Evolutionary conservation across 768 basidiomycete genomes (phyloP).

Genomic region (Pulveroboletus sp.): DNA sequence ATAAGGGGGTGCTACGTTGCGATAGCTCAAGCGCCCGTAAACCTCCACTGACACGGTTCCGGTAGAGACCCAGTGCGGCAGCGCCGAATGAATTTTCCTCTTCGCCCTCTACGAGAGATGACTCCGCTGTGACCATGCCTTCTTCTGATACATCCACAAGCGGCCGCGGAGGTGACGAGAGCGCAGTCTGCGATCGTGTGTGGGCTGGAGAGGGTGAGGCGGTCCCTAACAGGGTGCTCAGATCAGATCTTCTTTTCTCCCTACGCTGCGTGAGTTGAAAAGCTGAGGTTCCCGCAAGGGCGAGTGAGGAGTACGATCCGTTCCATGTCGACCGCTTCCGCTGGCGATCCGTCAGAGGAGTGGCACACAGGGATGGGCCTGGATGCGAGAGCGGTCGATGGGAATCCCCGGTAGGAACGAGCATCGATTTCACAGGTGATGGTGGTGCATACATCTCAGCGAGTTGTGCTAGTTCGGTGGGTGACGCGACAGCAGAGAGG

Average conservation of each 20-base stretch:
- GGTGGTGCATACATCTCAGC: constrained; percentile 88
- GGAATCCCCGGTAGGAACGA: constrained; percentile 23
- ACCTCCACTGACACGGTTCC: constrained; percentile 46
- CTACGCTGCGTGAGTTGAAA: constrained; percentile 39
- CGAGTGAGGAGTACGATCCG: constrained; percentile 54
- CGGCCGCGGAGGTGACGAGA: constrained; percentile 30
- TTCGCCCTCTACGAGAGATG: constrained; percentile 17
- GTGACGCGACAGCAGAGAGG: constrained; percentile 69
- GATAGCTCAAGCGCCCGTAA: constrained; percentile 46
- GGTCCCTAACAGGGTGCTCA: constrained; percentile 42
- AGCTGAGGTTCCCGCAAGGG: constrained; percentile 41
- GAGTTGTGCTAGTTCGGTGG: constrained; percentile 67
- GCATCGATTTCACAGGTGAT: constrained; percentile 41
- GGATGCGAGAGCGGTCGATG: constrained; percentile 45
- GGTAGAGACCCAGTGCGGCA: constrained; percentile 57
- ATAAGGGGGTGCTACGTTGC: constrained; percentile 11
- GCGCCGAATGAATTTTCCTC: constrained; percentile 49
- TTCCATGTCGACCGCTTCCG: constrained; percentile 74
- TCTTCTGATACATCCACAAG: constrained; percentile 39
- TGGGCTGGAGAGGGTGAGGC: constrained; percentile 22
- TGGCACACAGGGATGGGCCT: constrained; percentile 19
- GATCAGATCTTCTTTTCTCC: constrained; percentile 52
- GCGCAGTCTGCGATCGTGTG: constrained; percentile 38
- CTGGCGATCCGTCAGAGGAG: constrained; percentile 20
- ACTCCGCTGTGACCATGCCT: constrained; percentile 19